A percentile compares a stretch with the other conserved stretches of the same genome.
Evolutionary conservation across 1,284 basidiomycete genomes (phyloP).

Genomic region (Papiliotrema fonsecae): DNA sequence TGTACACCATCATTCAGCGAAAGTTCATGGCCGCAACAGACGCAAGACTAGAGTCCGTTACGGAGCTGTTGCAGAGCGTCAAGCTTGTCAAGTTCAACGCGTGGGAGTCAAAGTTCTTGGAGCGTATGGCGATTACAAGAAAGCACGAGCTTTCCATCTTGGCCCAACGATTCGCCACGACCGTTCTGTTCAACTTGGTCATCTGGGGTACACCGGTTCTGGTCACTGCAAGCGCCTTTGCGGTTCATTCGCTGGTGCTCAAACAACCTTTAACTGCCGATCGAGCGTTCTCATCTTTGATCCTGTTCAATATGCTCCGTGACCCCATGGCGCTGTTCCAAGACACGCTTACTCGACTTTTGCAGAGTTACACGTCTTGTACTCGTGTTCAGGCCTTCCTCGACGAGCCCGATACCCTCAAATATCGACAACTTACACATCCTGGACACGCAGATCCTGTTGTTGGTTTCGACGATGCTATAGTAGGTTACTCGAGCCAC

Average conservation of each 20-base stretch:
- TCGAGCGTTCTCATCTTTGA: constrained; percentile 51
- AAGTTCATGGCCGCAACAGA: constrained; percentile 53
- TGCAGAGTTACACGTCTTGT: constrained; percentile 49
- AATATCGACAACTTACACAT: constrained; percentile 52
- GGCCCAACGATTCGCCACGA: constrained; percentile 46
- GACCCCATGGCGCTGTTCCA: constrained; percentile 36
- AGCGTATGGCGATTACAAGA: constrained; percentile 50
- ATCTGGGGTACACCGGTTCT: constrained; percentile 50
- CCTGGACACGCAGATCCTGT: constrained; percentile 42
- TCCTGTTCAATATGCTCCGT: constrained; percentile 53
- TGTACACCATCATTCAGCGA: constrained; percentile 51
- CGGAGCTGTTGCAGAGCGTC: constrained; percentile 55
- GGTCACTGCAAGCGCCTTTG: constrained; percentile 52
- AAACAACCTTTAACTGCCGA: constrained; percentile 39
- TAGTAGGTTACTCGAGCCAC: constrained; percentile 37
- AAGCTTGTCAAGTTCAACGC: constrained; percentile 53
- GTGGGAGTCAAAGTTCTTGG: constrained; percentile 51
- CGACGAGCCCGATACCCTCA: constrained; percentile 54
- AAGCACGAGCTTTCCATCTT: constrained; percentile 50
- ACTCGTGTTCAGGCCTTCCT: constrained; percentile 50
- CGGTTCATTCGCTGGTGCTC: constrained; percentile 42
- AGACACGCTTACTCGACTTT: constrained; percentile 48
- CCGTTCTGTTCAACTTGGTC: constrained; percentile 45
- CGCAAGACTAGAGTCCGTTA: constrained; percentile 52
- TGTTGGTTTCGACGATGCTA: constrained; percentile 53